Evolutionary conservation across 805 yeast genomes (phyloP).

Genomic region (Kurtzmaniella cleridarum): DNA sequence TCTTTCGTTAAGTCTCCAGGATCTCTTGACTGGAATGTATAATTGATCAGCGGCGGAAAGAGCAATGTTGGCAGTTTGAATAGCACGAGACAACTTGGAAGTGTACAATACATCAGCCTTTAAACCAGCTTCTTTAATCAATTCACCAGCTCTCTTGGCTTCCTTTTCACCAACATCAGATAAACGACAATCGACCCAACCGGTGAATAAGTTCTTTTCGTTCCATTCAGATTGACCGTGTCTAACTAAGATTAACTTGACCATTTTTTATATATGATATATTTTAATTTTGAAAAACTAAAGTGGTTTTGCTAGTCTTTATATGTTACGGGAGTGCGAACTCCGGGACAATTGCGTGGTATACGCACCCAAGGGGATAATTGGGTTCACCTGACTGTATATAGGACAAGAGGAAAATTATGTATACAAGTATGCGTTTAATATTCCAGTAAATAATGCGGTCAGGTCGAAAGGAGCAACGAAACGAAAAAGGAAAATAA

Average conservation of each 20-base stretch:
- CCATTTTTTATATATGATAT: constrained; percentile 21
- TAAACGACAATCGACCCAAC: constrained; percentile 94
- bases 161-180: constrained; percentile 82
- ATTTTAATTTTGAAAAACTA: too few species aligned
- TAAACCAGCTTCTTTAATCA: constrained; percentile 80
- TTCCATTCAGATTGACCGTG: constrained; percentile 99
- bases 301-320: background rate
- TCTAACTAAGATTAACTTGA: constrained; percentile 84
- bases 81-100: constrained; percentile 88
- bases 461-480: too few species aligned
- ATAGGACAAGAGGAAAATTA: constrained; percentile 2
- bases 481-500: too few species aligned
- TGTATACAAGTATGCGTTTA: too few species aligned
- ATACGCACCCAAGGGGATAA: background rate
- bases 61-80: constrained; percentile 95
- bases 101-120: constrained; percentile 87
- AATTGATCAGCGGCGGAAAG: constrained; percentile 82
- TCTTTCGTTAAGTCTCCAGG: constrained; percentile 98
- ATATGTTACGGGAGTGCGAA: constrained; percentile 4
- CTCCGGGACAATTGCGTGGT: constrained; percentile 3
- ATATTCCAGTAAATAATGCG: too few species aligned
- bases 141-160: constrained; percentile 90
- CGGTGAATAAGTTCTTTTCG: constrained; percentile 95
- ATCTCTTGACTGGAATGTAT: constrained; percentile 87
- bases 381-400: background rate